A percentile compares a stretch with the other conserved stretches of the same genome.
Conservation (phyloP, 768 basidiomycete genomes). For the Collybiopsis luxurians region DNA sequence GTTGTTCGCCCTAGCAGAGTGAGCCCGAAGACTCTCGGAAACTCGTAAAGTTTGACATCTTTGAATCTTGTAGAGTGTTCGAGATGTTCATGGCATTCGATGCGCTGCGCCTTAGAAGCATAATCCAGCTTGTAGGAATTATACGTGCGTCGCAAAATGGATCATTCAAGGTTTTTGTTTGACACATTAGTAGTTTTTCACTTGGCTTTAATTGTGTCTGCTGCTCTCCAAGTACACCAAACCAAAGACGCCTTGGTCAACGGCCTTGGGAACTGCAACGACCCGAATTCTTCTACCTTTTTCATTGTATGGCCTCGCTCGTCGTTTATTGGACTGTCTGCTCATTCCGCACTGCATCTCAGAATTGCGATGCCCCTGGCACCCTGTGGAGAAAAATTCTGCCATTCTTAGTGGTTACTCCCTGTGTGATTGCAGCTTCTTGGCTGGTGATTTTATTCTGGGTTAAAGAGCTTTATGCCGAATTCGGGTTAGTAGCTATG, state of each 20-base stretch:
- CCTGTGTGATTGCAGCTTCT: conserved; percentile 62
- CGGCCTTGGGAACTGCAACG: conserved; percentile 25
- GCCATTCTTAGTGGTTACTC: conserved; percentile 71
- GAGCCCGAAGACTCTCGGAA: conserved; percentile 18
- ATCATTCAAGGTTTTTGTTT: neutral
- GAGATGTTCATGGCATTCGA: conserved; percentile 80
- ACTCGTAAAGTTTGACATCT: neutral
- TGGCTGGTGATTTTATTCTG: conserved; percentile 69
- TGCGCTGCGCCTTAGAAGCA: conserved; percentile 75
- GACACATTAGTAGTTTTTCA: conserved; percentile 60
- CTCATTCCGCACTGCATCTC: neutral
- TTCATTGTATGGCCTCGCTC: conserved; percentile 36
- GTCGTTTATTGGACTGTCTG: neutral
- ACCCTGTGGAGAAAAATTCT: conserved; percentile 59
- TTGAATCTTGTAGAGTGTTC: conserved; percentile 53
- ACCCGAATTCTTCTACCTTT: conserved; percentile 18
- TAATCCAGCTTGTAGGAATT: conserved; percentile 76
- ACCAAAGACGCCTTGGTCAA: conserved; percentile 60
- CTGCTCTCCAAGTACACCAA: conserved; percentile 75
- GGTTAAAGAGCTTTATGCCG: conserved; percentile 67
- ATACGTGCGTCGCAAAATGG: conserved; percentile 44
- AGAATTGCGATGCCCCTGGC: conserved; percentile 49
- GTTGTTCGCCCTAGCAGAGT: conserved; percentile 83
- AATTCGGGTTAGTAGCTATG: conserved; percentile 64
- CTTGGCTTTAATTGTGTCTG: conserved; percentile 66